Percentiles rank a stretch among this genome's conserved stretches.
phyloP scores from a whole-genome alignment of 331 rosid species.

The Spiraea crenata region DNA sequence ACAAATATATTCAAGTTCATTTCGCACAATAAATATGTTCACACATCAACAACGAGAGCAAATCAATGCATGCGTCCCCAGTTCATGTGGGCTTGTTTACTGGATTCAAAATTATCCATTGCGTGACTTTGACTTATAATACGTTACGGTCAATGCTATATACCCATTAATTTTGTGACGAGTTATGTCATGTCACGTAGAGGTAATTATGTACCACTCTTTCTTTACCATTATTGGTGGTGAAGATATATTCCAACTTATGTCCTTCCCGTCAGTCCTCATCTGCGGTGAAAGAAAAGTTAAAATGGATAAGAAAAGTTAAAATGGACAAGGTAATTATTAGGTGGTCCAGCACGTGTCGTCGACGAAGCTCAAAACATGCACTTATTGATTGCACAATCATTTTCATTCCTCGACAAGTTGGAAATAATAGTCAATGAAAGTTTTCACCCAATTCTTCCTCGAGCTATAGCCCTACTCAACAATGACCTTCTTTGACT shows the following conservation, averaged over 20 bases:
- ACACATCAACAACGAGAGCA: not conserved
- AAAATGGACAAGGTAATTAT: not conserved
- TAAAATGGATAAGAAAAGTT: not conserved
- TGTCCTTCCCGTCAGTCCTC: not conserved
- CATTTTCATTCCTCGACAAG: constrained; percentile 22
- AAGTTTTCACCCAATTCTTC: too few species aligned
- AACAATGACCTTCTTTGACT: not conserved
- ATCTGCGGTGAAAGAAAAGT: not conserved
- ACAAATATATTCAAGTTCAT: not conserved
- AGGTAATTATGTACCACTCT: too few species aligned
- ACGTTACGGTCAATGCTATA: not conserved
- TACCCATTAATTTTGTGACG: too few species aligned
- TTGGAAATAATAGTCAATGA: not conserved
- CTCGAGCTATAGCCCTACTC: not conserved
- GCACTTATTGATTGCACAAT: constrained; percentile 23
- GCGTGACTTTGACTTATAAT: not conserved
- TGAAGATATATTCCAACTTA: too few species aligned
- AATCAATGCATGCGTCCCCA: constrained; percentile 11
- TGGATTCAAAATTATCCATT: not conserved
- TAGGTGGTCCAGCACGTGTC: constrained; percentile 17
- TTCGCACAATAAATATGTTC: not conserved
- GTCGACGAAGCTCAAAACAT: constrained; percentile 2
- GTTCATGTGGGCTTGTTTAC: constrained; percentile 16
- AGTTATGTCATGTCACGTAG: too few species aligned
- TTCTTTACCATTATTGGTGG: too few species aligned